Conservation (phyloP, 495 filamentous ascomycete genomes). For the Cryomyces minteri region DNA sequence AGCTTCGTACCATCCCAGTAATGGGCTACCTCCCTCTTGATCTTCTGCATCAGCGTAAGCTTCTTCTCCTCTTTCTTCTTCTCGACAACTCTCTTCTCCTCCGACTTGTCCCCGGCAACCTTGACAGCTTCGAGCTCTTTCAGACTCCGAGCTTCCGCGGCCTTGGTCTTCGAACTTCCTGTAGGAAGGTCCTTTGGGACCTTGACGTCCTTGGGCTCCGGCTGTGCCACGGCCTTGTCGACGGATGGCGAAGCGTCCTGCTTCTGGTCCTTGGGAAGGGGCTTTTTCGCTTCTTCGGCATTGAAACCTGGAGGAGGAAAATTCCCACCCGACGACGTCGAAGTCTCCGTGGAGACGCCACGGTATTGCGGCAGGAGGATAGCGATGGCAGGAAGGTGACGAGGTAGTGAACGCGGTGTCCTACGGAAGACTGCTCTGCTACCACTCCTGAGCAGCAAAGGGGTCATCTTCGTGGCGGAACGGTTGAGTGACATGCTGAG, state of each 20-base stretch:
- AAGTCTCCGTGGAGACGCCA: conserved; percentile 39
- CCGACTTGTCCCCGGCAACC: conserved; percentile 22
- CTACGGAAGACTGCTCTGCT: conserved; percentile 10
- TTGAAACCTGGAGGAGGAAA: conserved; percentile 91
- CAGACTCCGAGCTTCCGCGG: conserved; percentile 25
- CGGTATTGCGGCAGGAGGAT: conserved; percentile 15
- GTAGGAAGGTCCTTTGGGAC: conserved; percentile 21
- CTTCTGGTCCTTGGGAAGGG: conserved; percentile 35
- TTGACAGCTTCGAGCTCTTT: conserved; percentile 29
- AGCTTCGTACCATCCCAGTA: conserved; percentile 99
- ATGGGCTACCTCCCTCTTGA: conserved; percentile 80
- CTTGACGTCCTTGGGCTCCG: conserved; percentile 6
- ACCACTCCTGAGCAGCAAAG: conserved; percentile 16
- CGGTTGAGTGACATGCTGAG: conserved; percentile 3
- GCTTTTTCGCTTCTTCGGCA: conserved; percentile 75
- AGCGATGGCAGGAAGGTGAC: conserved; percentile 19
- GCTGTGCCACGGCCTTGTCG: conserved; percentile 1
- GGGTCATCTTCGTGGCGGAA: conserved; percentile 11
- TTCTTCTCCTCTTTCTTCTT: conserved; percentile 73
- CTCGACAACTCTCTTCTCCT: conserved; percentile 32
- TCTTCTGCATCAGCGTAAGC: conserved; percentile 71
- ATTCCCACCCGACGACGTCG: conserved; percentile 29
- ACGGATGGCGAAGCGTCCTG: conserved; percentile 12
- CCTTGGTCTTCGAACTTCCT: conserved; percentile 24
- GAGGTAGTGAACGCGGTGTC: conserved; percentile 6